A percentile compares a stretch with the other conserved stretches of the same genome.
Evolutionary conservation across 2,329 filamentous ascomycete species (phyloP).

Genomic region (Diaporthe sp.): DNA sequence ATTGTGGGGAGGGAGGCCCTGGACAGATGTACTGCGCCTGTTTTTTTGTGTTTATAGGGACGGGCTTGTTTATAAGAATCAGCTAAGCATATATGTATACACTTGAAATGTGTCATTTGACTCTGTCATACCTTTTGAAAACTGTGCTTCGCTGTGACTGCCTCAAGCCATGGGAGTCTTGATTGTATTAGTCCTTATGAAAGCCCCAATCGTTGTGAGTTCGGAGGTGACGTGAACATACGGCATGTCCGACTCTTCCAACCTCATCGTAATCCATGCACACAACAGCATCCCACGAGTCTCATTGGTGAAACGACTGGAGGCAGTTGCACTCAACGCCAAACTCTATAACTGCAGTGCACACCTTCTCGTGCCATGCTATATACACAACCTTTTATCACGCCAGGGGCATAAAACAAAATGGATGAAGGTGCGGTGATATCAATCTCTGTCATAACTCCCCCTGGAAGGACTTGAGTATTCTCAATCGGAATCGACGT

Average conservation of each 20-base stretch:
- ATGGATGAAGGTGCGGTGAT: background rate
- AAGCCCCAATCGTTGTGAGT: background rate
- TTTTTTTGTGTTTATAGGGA: background rate
- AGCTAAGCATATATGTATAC: background rate
- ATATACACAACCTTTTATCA: background rate
- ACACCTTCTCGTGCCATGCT: background rate
- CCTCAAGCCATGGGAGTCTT: background rate
- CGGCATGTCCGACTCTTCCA: background rate
- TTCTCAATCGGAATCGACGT: background rate
- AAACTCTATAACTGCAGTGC: background rate
- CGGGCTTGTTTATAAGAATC: background rate
- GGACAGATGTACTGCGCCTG: background rate
- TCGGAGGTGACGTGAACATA: background rate
- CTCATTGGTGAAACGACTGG: background rate
- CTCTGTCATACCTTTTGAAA: background rate
- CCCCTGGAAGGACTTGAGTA: background rate
- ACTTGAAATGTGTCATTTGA: background rate
- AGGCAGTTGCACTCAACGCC: background rate
- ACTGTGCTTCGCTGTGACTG: background rate
- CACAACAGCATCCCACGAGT: background rate
- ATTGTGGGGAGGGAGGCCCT: background rate
- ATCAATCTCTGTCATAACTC: background rate
- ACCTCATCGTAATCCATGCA: background rate
- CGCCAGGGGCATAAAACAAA: too few species aligned
- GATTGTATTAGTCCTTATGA: background rate